A percentile compares a stretch with the other conserved stretches of the same genome.
Conservation (phyloP, 1,284 basidiomycete genomes). For the Stygiomarasmius scandens region DNA sequence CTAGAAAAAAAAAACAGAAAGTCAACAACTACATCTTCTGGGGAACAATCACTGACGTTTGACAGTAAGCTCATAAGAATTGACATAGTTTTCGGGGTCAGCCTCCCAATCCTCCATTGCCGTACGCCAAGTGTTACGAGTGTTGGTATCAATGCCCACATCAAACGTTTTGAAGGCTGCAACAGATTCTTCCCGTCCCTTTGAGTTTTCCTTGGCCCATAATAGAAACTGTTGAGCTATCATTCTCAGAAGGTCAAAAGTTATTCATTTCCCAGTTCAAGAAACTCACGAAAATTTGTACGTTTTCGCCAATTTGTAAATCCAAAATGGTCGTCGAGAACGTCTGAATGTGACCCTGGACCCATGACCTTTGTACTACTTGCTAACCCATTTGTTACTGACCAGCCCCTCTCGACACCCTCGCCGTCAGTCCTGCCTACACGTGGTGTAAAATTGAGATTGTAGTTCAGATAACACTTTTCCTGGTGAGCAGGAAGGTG, state of each 20-base stretch:
- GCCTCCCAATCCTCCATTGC: conserved; percentile 1
- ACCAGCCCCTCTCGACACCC: neutral
- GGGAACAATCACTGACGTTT: neutral
- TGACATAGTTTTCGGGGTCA: neutral
- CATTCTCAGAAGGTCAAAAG: no score
- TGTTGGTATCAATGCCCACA: neutral
- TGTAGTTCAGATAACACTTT: neutral
- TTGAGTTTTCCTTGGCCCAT: neutral
- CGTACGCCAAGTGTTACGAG: neutral
- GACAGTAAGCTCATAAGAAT: neutral
- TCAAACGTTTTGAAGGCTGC: neutral
- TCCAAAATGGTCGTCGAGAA: conserved; percentile 1
- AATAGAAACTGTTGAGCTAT: neutral
- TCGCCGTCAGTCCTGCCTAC: neutral
- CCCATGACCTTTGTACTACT: neutral
- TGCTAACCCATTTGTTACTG: neutral
- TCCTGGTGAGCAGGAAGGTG: conserved; percentile 17
- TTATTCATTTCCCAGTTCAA: neutral
- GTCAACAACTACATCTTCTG: neutral
- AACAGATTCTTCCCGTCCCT: neutral
- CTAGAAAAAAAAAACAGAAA: neutral
- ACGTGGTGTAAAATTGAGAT: neutral
- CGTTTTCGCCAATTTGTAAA: neutral
- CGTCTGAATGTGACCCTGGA: neutral
- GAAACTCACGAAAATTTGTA: neutral